Conservation (phyloP, 805 yeast species). For the Metschnikowia arizonensis region DNA sequence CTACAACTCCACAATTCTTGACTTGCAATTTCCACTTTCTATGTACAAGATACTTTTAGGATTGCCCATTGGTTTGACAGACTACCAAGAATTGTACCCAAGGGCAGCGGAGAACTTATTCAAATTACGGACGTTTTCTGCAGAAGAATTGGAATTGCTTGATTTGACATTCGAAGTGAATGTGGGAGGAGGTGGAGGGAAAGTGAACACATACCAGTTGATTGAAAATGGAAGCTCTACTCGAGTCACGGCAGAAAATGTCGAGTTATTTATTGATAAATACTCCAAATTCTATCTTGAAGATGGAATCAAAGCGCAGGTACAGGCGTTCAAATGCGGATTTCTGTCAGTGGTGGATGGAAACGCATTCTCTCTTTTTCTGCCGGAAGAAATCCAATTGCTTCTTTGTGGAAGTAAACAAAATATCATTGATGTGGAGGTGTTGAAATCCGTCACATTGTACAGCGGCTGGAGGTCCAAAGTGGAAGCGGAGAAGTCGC, state of each 20-base stretch:
- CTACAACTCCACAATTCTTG: constrained; percentile 83
- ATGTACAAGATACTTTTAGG: constrained; percentile 70
- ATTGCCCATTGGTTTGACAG: constrained; percentile 53
- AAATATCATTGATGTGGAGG: constrained; percentile 57
- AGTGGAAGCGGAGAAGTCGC: constrained; percentile 34
- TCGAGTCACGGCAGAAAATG: constrained; percentile 56
- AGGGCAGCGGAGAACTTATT: constrained; percentile 43
- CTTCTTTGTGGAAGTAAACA: constrained; percentile 75
- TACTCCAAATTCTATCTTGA: constrained; percentile 61
- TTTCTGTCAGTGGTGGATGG: constrained; percentile 76
- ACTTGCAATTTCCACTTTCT: constrained; percentile 70
- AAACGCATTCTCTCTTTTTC: constrained; percentile 72
- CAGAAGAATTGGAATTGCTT: constrained; percentile 40
- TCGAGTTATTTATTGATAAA: constrained; percentile 54
- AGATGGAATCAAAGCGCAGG: constrained; percentile 48
- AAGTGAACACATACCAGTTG: constrained; percentile 47
- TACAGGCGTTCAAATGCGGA: constrained; percentile 61
- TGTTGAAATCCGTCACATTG: constrained; percentile 66
- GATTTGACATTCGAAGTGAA: constrained; percentile 59
- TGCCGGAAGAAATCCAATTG: constrained; percentile 76
- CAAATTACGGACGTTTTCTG: constrained; percentile 23
- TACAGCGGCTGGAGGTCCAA: constrained; percentile 58
- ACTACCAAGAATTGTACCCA: constrained; percentile 68
- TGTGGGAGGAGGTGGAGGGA: constrained; percentile 42
- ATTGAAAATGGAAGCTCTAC: constrained; percentile 53